These are phyloP conservation scores for Eutypella sp. DNA, from an alignment of 2,329 filamentous ascomycete genomes.

Conservation along the genomic window DNA sequence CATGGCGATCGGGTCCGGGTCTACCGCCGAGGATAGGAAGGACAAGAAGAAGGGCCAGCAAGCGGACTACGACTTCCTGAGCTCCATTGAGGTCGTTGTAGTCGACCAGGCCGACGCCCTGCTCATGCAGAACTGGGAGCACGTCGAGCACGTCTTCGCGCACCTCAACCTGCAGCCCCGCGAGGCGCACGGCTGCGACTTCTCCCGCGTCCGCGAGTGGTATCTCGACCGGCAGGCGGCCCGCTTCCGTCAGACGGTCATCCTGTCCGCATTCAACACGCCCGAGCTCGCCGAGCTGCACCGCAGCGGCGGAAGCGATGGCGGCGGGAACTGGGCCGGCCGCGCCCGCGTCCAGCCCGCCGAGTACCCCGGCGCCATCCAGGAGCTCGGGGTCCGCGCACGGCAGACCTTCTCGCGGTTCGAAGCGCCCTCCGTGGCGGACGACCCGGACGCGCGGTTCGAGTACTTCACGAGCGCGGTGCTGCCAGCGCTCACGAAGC, in stretches of 20 bases:
- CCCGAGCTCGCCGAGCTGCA: conserved; percentile 82
- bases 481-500: conserved; percentile 67
- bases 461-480: conserved; percentile 83
- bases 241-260: conserved; percentile 77
- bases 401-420: conserved; percentile 91
- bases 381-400: conserved; percentile 60
- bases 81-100: conserved; percentile 85
- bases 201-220: conserved; percentile 83
- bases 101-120: conserved; percentile 90
- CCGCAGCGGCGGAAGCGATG: conserved; percentile 50
- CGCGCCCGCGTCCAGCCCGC: conserved; percentile 67
- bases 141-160: conserved; percentile 85
- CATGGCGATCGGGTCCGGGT: conserved; percentile 81
- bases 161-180: conserved; percentile 88
- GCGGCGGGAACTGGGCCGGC: conserved; percentile 77
- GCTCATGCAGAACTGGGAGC: conserved; percentile 98
- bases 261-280: conserved; percentile 77
- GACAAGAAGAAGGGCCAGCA: conserved; percentile 60
- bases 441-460: conserved; percentile 84
- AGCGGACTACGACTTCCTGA: conserved; percentile 82
- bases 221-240: conserved; percentile 85
- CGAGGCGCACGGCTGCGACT: conserved; percentile 88
- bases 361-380: conserved; percentile 66
- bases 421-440: conserved; percentile 61
- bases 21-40: too few relatives aligned